Conservation (phyloP, 2,329 filamentous ascomycete genomes). For the Alternaria sp. region DNA sequence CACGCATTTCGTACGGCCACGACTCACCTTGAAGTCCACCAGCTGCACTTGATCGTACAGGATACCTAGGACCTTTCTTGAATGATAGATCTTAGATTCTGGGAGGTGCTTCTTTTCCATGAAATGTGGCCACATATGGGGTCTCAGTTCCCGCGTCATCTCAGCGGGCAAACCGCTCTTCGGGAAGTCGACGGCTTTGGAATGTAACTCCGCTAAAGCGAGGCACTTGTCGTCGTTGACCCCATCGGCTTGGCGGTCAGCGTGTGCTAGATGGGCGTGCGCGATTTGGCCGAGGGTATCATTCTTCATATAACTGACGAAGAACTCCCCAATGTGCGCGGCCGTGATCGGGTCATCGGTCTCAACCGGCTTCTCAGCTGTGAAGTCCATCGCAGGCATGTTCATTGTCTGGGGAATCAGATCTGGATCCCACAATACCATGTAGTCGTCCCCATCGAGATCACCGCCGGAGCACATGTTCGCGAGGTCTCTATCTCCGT, state of each 20-base stretch:
- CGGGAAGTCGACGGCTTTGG: constrained; percentile 89
- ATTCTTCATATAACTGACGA: constrained; percentile 91
- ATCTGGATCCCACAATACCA: constrained; percentile 86
- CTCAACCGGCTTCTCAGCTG: constrained; percentile 61
- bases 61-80: constrained; percentile 74
- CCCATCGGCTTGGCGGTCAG: constrained; percentile 68
- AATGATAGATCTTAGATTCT: constrained; percentile 64
- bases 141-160: constrained; percentile 67
- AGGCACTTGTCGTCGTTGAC: constrained; percentile 72
- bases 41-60: constrained; percentile 79
- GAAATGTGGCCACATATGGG: constrained; percentile 79
- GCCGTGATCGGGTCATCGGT: constrained; percentile 70
- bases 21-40: constrained; percentile 65
- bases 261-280: constrained; percentile 77
- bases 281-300: constrained; percentile 83
- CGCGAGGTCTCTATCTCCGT: constrained; percentile 81
- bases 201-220: constrained; percentile 79
- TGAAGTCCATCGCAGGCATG: constrained; percentile 77
- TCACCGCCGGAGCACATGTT: constrained; percentile 98
- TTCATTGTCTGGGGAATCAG: constrained; percentile 72
- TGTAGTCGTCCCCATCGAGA: constrained; percentile 93
- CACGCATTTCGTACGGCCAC: background rate
- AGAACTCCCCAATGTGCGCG: constrained; percentile 80
- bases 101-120: constrained; percentile 71
- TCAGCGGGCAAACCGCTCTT: constrained; percentile 83